These are phyloP conservation scores for Xylariaceae sp. DNA, from an alignment of 2,329 filamentous ascomycete species.

Conservation along the genomic window DNA sequence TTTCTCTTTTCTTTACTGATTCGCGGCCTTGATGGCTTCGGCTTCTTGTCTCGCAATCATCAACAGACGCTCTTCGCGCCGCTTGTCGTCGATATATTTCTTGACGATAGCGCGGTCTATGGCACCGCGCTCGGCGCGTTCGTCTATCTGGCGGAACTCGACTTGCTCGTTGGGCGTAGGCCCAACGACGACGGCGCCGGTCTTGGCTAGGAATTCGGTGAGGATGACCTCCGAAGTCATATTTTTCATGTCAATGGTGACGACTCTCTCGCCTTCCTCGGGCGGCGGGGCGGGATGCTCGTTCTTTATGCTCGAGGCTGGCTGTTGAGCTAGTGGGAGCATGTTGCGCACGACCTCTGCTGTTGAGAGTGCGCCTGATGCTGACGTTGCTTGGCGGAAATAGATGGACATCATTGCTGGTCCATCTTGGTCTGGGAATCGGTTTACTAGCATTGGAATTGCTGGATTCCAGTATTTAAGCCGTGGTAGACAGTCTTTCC, in stretches of 20 bases:
- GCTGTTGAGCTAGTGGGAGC: constrained; percentile 35
- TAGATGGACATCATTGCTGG: constrained; percentile 61
- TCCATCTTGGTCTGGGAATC: constrained; percentile 50
- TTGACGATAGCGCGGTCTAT: constrained; percentile 50
- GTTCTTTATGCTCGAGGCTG: constrained; percentile 44
- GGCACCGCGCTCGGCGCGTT: constrained; percentile 45
- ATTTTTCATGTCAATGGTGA: constrained; percentile 59
- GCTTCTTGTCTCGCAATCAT: constrained; percentile 48
- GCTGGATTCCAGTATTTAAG: constrained; percentile 93
- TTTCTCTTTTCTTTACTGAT: constrained; percentile 20
- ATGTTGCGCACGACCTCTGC: constrained; percentile 20
- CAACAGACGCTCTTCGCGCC: constrained; percentile 56
- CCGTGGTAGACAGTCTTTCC: constrained; percentile 72
- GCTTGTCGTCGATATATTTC: constrained; percentile 50
- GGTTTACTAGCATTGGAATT: constrained; percentile 75
- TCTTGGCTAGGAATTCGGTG: constrained; percentile 54
- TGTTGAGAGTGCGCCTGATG: constrained; percentile 12
- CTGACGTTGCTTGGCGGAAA: constrained; percentile 40
- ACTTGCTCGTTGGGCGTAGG: constrained; percentile 55
- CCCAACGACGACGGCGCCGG: constrained; percentile 51
- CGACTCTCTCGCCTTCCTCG: constrained; percentile 43
- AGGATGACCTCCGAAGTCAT: constrained; percentile 58
- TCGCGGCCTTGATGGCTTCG: constrained; percentile 38
- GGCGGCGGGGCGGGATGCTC: constrained; percentile 45
- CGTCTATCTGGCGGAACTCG: constrained; percentile 53